Percentiles rank a stretch among this genome's conserved stretches.
Evolutionary conservation across 257 asterid species (phyloP).

Genomic region (Rauvolfia tetraphylla): DNA sequence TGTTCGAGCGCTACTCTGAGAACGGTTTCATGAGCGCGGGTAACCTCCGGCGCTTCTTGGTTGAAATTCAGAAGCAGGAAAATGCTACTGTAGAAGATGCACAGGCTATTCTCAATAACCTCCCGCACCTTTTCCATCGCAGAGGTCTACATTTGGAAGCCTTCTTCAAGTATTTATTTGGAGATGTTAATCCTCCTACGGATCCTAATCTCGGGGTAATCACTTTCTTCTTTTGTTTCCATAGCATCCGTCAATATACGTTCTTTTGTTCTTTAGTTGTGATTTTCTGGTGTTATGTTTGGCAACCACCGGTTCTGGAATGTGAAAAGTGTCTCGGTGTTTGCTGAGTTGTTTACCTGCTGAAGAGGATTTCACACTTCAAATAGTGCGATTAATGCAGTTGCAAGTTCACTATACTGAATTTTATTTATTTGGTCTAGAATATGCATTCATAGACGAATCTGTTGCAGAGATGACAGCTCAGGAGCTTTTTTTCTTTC

Average conservation of each 20-base stretch:
- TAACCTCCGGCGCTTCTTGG: slow-evolving; percentile 50
- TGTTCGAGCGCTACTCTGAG: slow-evolving; percentile 44
- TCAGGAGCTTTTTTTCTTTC: background rate
- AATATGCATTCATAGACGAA: too few species aligned
- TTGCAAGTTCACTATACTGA: background rate
- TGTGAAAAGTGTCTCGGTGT: background rate
- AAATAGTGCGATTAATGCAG: background rate
- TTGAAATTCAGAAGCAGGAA: slow-evolving; percentile 60
- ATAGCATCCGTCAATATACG: background rate
- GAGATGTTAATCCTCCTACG: slow-evolving; percentile 55
- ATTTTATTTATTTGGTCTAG: background rate
- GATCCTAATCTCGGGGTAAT: slow-evolving; percentile 53
- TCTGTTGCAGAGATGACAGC: background rate
- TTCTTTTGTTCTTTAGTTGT: background rate
- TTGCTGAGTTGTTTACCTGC: background rate
- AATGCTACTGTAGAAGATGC: slow-evolving; percentile 54
- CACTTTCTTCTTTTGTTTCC: background rate
- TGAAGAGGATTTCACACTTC: background rate
- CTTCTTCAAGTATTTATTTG: slow-evolving; percentile 55
- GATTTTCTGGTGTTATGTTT: background rate
- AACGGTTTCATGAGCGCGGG: slow-evolving; percentile 48
- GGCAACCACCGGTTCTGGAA: background rate
- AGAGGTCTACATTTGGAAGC: slow-evolving; percentile 40
- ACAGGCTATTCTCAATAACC: slow-evolving; percentile 41
- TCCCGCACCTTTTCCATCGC: slow-evolving; percentile 51